A percentile compares a stretch with the other conserved stretches of the same genome.
These are phyloP conservation scores for Microsporum audouinii DNA, from an alignment of 2,329 filamentous ascomycete species.

Conservation along the genomic window DNA sequence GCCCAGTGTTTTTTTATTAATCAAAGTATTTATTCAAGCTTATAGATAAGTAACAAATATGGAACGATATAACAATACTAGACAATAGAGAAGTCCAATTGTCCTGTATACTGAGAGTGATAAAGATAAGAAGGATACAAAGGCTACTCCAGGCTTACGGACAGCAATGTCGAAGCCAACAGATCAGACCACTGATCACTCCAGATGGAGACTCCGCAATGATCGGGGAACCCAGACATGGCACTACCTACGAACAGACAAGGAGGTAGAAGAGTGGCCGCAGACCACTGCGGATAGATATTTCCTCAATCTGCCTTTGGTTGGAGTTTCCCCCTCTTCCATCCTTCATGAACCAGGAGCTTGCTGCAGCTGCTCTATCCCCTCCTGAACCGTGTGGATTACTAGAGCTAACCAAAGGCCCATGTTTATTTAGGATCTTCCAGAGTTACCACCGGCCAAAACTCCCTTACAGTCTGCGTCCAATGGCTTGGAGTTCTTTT, in stretches of 20 bases:
- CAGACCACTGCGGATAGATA: slow-evolving; percentile 85
- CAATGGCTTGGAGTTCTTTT: slow-evolving; percentile 82
- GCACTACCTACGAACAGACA: slow-evolving; percentile 71
- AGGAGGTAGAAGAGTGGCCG: slow-evolving; percentile 65
- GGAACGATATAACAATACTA: background rate
- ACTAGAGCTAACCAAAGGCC: background rate
- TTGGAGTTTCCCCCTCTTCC: slow-evolving; percentile 32
- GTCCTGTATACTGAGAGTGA: background rate
- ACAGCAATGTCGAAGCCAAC: background rate
- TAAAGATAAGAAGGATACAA: background rate
- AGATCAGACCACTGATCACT: slow-evolving; percentile 57
- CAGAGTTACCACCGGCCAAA: slow-evolving; percentile 56
- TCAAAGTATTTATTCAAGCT: too few species aligned
- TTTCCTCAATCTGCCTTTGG: slow-evolving; percentile 66
- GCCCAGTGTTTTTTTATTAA: background rate
- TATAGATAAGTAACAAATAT: too few species aligned
- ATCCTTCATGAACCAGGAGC: background rate
- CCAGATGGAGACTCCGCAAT: slow-evolving; percentile 73
- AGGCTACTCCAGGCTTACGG: background rate
- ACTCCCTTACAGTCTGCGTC: slow-evolving; percentile 64
- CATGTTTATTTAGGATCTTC: slow-evolving; percentile 49
- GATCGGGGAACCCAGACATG: slow-evolving; percentile 81
- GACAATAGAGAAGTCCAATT: background rate
- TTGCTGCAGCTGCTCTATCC: background rate
- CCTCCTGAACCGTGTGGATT: background rate